These are phyloP conservation scores for apple (Malus domestica) DNA, from an alignment of 306 rosid genomes.

Conservation along the genomic window DNA sequence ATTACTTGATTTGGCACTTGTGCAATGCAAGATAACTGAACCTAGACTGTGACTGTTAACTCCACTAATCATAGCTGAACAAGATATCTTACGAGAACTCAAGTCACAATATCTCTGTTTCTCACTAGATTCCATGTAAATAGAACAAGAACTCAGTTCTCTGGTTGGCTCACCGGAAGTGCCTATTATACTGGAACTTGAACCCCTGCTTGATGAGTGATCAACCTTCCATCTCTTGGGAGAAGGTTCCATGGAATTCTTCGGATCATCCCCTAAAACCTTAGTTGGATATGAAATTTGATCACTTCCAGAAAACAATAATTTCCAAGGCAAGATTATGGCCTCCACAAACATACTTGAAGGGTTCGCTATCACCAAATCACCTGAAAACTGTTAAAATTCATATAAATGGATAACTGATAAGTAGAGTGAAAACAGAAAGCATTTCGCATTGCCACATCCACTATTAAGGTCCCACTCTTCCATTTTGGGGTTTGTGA, in stretches of 20 bases:
- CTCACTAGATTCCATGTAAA: conserved; percentile 26
- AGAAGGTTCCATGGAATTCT: conserved; percentile 29
- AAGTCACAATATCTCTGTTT: conserved; percentile 21
- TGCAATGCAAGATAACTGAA: conserved; percentile 42
- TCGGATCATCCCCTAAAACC: conserved; percentile 27
- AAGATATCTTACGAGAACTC: conserved; percentile 39
- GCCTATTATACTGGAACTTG: conserved; percentile 21
- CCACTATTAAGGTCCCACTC: background rate
- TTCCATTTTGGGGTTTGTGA: background rate
- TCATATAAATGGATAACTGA: conserved; percentile 12
- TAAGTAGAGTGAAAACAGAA: conserved; percentile 1
- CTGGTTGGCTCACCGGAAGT: conserved; percentile 21
- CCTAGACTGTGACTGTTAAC: conserved; percentile 21
- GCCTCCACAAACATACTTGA: conserved; percentile 71
- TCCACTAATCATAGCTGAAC: conserved; percentile 43
- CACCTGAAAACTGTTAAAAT: conserved; percentile 48
- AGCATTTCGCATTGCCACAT: background rate
- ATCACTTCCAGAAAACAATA: conserved; percentile 38
- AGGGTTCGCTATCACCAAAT: conserved; percentile 20
- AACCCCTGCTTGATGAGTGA: conserved; percentile 17
- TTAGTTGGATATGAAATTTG: conserved; percentile 18
- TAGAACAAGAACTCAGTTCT: conserved; percentile 36
- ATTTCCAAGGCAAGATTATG: conserved; percentile 48
- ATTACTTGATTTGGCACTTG: conserved; percentile 14
- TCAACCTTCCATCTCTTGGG: conserved; percentile 49